Evolutionary conservation across 2,329 filamentous ascomycete genomes (phyloP).

Genomic region (Lecanicillium sp.): DNA sequence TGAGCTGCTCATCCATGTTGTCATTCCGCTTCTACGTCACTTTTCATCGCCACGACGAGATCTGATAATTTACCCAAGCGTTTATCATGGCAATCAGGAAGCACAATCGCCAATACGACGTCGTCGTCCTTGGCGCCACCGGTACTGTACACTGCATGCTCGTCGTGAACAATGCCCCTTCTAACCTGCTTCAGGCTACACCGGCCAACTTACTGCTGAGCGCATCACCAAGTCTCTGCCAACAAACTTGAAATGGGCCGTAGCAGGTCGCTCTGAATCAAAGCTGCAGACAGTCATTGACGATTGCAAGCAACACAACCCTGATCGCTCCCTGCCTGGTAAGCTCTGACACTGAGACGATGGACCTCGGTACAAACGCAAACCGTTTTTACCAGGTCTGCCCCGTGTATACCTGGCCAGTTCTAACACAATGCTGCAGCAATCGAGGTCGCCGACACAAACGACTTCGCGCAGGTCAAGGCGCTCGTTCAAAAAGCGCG

Average conservation of each 20-base stretch:
- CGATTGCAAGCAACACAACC: slow-evolving; percentile 58
- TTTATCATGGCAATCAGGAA: slow-evolving; percentile 37
- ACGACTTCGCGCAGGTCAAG: slow-evolving; percentile 36
- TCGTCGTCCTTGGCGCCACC: slow-evolving; percentile 51
- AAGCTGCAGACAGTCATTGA: slow-evolving; percentile 66
- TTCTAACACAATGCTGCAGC: slow-evolving; percentile 20
- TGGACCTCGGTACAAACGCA: not conserved
- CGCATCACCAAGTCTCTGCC: slow-evolving; percentile 65
- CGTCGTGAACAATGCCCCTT: not conserved
- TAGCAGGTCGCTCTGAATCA: slow-evolving; percentile 71
- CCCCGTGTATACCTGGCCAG: not conserved
- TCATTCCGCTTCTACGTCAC: not conserved
- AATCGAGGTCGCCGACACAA: slow-evolving; percentile 45
- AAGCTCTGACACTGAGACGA: slow-evolving; percentile 18
- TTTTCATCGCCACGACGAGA: not conserved
- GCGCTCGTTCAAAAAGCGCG: slow-evolving; percentile 48
- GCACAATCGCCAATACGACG: slow-evolving; percentile 47
- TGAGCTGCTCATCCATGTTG: too few species aligned
- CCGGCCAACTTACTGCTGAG: slow-evolving; percentile 68
- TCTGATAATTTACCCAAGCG: slow-evolving; percentile 1
- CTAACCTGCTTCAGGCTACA: slow-evolving; percentile 60
- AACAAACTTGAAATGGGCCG: slow-evolving; percentile 76
- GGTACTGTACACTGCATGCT: slow-evolving; percentile 28
- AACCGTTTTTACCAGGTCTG: not conserved
- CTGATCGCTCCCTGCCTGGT: slow-evolving; percentile 66